Base-by-base conservation (phyloP, 129 eudicot species). In the Flaveria linearis region DNA sequence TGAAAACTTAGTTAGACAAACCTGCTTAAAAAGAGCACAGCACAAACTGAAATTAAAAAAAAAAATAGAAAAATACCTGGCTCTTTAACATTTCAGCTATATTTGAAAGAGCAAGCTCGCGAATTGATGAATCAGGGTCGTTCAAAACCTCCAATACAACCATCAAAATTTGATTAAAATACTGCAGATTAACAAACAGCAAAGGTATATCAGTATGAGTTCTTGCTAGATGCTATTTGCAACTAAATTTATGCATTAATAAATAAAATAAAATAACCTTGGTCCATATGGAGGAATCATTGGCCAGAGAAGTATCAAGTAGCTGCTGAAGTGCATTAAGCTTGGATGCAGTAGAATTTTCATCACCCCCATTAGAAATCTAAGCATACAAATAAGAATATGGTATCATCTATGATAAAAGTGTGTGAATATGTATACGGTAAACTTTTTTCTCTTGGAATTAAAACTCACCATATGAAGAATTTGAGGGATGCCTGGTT, bases 101-200 rank as follows among this genome's bases (percentile, higher is more conserved):
- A 76, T 91, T 84, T 1, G 85, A 83, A 50, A 94, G 89, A 69
- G 89, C 85, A 80, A 87, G 88, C 81, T 94, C 97, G 5, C 93
- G 86, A 64, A 85, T 82, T 41, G 90, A 84, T 72, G 97, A 71
- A 82, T 94, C 96, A 30, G 93, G 62, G 69, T 94, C 96, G 62
- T 91, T 93, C 84, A 94, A 80, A 56, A 94, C 88, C 84, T 94
- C 99, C 53, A 91, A 93, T 46, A 86, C 89, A 73, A 80, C 90
- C 57, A 92, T 94, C 81, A 94, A 85, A 46, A 91, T 89, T 87
- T 91, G 99, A 82, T 94, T 94, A 87, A 91, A 91, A 87, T 91
- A 86, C 99, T 94, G 96, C 83, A 81, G 77, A 56, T 25, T 15
- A 62, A 63, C 84, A 75, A 39, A 47, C 12, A 67, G 15, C 65